These are phyloP conservation scores for Debaryomyces robertsiae DNA, from an alignment of 1,139 yeast species.

Conservation along the genomic window DNA sequence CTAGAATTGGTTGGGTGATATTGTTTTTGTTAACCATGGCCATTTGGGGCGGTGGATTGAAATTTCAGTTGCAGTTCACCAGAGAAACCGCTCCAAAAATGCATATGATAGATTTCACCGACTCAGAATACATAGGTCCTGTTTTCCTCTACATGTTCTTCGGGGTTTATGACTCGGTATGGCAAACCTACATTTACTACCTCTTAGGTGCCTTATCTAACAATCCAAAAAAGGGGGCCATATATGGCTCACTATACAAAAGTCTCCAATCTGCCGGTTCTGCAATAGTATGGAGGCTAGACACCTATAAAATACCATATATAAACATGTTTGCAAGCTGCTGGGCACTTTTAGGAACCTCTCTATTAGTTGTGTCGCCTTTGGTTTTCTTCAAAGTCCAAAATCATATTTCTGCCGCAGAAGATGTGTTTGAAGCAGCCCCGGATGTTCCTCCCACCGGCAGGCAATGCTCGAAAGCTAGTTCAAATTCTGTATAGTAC, in stretches of 20 bases:
- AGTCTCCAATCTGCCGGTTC: conserved; percentile 67
- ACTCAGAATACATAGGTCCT: conserved; percentile 54
- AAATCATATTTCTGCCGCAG: conserved; percentile 45
- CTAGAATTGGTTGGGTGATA: conserved; percentile 47
- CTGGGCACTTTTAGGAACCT: conserved; percentile 57
- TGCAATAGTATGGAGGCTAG: conserved; percentile 62
- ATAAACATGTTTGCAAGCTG: conserved; percentile 51
- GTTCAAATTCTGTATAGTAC: too few relatives aligned
- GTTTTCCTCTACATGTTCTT: conserved; percentile 62
- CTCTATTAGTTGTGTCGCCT: conserved; percentile 45
- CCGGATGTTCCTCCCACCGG: background rate
- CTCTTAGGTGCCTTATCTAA: conserved; percentile 59
- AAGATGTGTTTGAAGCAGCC: conserved; percentile 23
- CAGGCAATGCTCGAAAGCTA: too few relatives aligned
- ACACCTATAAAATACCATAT: conserved; percentile 45
- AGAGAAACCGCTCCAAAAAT: conserved; percentile 37
- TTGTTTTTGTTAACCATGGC: conserved; percentile 46
- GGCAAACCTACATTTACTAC: conserved; percentile 60
- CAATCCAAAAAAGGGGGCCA: conserved; percentile 56
- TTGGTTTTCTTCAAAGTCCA: conserved; percentile 43
- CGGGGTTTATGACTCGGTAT: conserved; percentile 59
- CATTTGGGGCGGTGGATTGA: conserved; percentile 65
- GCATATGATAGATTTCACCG: conserved; percentile 46
- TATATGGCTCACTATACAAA: conserved; percentile 64
- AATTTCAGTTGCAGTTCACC: conserved; percentile 49